A percentile compares a stretch with the other conserved stretches of the same genome.
Evolutionary conservation across 2,329 filamentous ascomycete species (phyloP).

Genomic region (Arthrobotrys musiformis): DNA sequence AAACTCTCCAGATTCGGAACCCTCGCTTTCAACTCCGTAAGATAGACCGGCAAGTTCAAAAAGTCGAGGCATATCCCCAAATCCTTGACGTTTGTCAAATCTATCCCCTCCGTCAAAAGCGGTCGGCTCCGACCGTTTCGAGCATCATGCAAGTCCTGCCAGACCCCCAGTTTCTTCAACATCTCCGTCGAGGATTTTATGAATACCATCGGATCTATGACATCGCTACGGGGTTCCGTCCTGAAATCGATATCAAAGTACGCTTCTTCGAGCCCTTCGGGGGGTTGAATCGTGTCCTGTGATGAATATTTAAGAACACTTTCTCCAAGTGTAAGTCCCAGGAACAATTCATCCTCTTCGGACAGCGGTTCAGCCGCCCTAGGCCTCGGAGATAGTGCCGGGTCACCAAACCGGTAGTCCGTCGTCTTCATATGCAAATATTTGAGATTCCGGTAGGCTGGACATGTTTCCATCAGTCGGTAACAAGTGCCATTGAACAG

Average conservation of each 20-base stretch:
- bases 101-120: not conserved
- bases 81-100: not conserved
- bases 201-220: not conserved
- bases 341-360: not conserved
- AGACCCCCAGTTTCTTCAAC: not conserved
- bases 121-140: not conserved
- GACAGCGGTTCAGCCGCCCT: not conserved
- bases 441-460: not conserved
- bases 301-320: not conserved
- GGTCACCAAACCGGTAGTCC: not conserved
- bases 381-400: not conserved
- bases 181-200: not conserved
- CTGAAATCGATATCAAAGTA: conserved; percentile 15
- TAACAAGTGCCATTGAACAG: not conserved
- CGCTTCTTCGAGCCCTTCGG: not conserved
- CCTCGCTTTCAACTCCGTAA: not conserved
- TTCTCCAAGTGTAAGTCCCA: not conserved
- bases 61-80: not conserved
- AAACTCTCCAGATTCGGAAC: conserved; percentile 28
- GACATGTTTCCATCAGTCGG: not conserved
- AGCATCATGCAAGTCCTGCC: not conserved
- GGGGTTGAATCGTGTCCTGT: not conserved
- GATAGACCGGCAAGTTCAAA: not conserved
- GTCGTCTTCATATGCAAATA: not conserved
- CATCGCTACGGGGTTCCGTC: no score